Evolutionary conservation across 2,329 filamentous ascomycete genomes (phyloP).

Genomic region (Cladophialophora yegresii): DNA sequence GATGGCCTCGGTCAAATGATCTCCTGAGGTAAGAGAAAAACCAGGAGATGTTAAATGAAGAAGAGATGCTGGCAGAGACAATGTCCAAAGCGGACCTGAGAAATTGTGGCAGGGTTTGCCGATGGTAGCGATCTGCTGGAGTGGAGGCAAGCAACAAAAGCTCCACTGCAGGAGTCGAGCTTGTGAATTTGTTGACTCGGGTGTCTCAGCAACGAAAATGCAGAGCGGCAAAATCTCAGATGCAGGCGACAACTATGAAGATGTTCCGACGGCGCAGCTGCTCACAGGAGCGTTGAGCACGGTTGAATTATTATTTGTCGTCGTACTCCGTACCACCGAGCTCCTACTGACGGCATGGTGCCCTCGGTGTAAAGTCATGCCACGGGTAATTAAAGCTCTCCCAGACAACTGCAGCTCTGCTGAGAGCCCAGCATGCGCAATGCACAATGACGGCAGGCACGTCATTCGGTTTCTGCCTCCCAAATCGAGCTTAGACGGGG

Average conservation of each 20-base stretch:
- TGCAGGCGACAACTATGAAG: neutral
- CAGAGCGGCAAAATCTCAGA: neutral
- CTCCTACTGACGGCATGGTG: constrained; percentile 3
- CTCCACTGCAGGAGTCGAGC: constrained; percentile 11
- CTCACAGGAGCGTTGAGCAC: neutral
- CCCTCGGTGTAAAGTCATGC: neutral
- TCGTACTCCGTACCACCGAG: neutral
- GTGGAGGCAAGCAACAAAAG: constrained; percentile 15
- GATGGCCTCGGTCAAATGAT: constrained; percentile 5
- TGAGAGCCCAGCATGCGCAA: neutral
- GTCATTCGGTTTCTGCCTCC: constrained; percentile 16
- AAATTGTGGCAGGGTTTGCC: constrained; percentile 33
- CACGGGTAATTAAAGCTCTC: neutral
- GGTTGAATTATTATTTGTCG: neutral
- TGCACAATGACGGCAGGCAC: constrained; percentile 17
- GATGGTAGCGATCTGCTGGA: constrained; percentile 26
- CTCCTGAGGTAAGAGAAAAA: neutral
- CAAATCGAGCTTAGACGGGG: constrained; percentile 5
- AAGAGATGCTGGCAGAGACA: constrained; percentile 11
- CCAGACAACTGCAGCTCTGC: neutral
- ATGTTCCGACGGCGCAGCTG: neutral
- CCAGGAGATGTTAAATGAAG: constrained; percentile 10
- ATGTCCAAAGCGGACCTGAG: constrained; percentile 6
- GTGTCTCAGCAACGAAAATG: constrained; percentile 3
- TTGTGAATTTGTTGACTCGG: constrained; percentile 15